Percentiles rank a stretch among this genome's conserved stretches.
phyloP scores from a whole-genome alignment of 177 flowering plant species.

The Vitis hybrid region DNA sequence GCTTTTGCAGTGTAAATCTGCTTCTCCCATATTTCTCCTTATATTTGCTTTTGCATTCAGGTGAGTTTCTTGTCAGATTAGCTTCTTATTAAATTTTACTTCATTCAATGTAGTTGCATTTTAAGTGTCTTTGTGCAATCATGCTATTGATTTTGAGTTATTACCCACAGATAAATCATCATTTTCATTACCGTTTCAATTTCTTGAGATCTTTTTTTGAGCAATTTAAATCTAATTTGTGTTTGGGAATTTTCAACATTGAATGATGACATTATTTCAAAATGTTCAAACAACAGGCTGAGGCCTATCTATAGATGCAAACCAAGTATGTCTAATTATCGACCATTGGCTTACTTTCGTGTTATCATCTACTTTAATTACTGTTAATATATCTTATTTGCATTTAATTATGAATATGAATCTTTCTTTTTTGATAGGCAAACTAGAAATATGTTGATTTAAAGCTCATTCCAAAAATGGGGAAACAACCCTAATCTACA shows the following conservation, averaged over 20 bases:
- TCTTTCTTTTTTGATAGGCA: too few relatives aligned
- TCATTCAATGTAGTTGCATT: not conserved
- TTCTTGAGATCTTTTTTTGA: too few relatives aligned
- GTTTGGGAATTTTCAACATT: not conserved
- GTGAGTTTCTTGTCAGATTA: slow-evolving; percentile 35
- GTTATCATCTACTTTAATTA: too few relatives aligned
- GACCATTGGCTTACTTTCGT: too few relatives aligned
- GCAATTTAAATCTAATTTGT: too few relatives aligned
- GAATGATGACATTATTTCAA: not conserved
- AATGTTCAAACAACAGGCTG: not conserved
- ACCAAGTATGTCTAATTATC: not conserved
- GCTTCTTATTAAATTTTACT: slow-evolving; percentile 1
- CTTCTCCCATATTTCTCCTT: slow-evolving; percentile 92
- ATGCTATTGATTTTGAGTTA: not conserved
- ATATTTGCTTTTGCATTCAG: slow-evolving; percentile 98
- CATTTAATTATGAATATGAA: too few relatives aligned
- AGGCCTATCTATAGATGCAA: not conserved
- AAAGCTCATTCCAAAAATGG: too few relatives aligned
- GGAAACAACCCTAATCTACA: too few relatives aligned
- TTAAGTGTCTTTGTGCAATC: not conserved
- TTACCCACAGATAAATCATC: too few relatives aligned
- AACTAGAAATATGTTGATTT: too few relatives aligned
- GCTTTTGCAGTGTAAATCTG: slow-evolving; percentile 94
- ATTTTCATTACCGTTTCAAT: too few relatives aligned
- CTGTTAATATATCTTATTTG: too few relatives aligned